A percentile compares a stretch with the other conserved stretches of the same genome.
Conservation (phyloP, 2,329 filamentous ascomycete species). For the Monilinia fructigena region DNA sequence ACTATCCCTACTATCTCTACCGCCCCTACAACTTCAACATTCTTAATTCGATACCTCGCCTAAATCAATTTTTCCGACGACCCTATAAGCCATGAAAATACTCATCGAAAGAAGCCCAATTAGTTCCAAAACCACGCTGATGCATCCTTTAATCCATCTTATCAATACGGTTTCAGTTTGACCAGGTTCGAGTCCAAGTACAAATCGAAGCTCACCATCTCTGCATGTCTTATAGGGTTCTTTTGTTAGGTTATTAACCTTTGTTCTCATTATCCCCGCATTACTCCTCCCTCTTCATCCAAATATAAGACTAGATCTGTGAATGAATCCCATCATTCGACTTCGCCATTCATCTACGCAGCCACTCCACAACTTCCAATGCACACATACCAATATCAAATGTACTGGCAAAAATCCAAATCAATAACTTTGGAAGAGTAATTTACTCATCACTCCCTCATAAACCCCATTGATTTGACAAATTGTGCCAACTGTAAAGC, state of each 20-base stretch:
- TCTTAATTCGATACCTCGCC: no score
- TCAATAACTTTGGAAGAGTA: conserved; percentile 94
- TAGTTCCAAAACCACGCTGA: conserved; percentile 8
- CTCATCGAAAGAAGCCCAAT: background rate
- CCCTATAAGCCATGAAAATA: background rate
- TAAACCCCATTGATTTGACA: conserved; percentile 98
- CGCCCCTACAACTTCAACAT: background rate
- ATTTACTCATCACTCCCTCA: conserved; percentile 87
- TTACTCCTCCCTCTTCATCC: no score
- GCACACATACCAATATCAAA: conserved; percentile 87
- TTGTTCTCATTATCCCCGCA: background rate
- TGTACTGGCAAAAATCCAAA: conserved; percentile 92
- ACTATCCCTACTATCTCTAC: no score
- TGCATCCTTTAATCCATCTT: background rate
- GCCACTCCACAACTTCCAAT: conserved; percentile 90
- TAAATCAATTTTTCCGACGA: background rate
- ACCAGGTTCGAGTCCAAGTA: background rate
- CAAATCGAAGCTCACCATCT: background rate
- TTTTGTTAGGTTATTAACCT: background rate
- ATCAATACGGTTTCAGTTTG: background rate
- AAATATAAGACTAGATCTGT: background rate
- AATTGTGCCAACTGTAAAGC: conserved; percentile 95
- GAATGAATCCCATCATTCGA: no score
- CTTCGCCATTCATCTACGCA: background rate
- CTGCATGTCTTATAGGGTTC: conserved; percentile 3